These are phyloP conservation scores for Kodamaea derodonti DNA, from an alignment of 1,139 yeast genomes.

Conservation along the genomic window DNA sequence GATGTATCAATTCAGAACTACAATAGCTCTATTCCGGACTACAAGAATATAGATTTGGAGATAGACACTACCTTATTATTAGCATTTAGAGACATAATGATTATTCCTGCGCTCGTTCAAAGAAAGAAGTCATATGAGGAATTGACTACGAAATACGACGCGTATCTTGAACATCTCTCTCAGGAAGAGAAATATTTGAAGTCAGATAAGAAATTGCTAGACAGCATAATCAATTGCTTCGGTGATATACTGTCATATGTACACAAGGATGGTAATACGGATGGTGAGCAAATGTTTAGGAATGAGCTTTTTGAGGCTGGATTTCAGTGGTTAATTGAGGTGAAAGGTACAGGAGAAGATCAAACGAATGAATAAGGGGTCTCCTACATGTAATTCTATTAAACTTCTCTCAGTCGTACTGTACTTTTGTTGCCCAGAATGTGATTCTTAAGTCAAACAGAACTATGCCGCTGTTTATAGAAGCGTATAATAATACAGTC, in stretches of 20 bases:
- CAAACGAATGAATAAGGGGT: not conserved
- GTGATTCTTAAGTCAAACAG: no score
- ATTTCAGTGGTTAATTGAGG: constrained; percentile 17
- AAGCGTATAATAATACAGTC: no score
- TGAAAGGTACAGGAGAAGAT: constrained; percentile 1
- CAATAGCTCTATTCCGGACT: constrained; percentile 3
- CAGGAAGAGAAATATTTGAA: constrained; percentile 8
- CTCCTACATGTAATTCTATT: no score
- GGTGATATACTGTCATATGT: constrained; percentile 20
- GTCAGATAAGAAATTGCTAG: constrained; percentile 11
- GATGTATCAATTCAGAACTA: constrained; percentile 14
- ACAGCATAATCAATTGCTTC: constrained; percentile 18
- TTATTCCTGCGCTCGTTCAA: constrained; percentile 26
- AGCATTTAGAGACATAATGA: constrained; percentile 30
- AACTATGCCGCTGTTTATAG: no score
- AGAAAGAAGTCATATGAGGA: constrained; percentile 3
- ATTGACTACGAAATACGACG: not conserved
- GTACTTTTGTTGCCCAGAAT: no score
- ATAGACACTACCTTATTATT: constrained; percentile 27
- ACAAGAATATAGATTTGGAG: constrained; percentile 17
- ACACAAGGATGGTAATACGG: constrained; percentile 16
- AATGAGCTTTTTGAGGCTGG: constrained; percentile 17
- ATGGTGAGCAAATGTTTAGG: constrained; percentile 18
- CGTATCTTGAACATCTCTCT: constrained; percentile 1
- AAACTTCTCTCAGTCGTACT: no score